Percentiles rank a stretch among this genome's conserved stretches.
Evolutionary conservation across 257 asterid genomes (phyloP).

Genomic region (Coffea eugenioides): DNA sequence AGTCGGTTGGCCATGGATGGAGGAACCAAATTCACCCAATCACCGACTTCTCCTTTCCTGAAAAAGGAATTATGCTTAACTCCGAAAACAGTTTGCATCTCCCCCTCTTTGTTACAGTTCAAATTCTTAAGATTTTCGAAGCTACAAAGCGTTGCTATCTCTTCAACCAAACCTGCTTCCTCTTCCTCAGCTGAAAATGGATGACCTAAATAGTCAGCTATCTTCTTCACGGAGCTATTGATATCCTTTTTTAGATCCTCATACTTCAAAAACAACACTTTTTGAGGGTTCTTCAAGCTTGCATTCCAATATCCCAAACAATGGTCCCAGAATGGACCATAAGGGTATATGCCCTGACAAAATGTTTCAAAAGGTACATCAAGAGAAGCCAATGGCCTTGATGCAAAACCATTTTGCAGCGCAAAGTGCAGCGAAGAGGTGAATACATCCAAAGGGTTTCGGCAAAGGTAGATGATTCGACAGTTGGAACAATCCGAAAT

Average conservation of each 20-base stretch:
- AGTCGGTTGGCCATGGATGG: slow-evolving; percentile 20
- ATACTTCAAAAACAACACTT: slow-evolving; percentile 23
- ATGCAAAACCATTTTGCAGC: slow-evolving; percentile 12
- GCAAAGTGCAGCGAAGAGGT: slow-evolving; percentile 42
- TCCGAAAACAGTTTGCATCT: slow-evolving; percentile 20
- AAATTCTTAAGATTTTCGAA: slow-evolving; percentile 41
- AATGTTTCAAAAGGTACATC: slow-evolving; percentile 26
- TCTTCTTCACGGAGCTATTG: slow-evolving; percentile 21
- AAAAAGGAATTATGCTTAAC: slow-evolving; percentile 31
- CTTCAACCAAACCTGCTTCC: slow-evolving; percentile 35
- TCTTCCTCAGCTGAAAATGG: slow-evolving; percentile 44
- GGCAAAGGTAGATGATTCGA: slow-evolving; percentile 39
- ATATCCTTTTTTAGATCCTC: slow-evolving; percentile 41
- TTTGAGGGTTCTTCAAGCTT: slow-evolving; percentile 31
- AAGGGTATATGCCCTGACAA: slow-evolving; percentile 32
- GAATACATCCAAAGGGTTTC: slow-evolving; percentile 50
- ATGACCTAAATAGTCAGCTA: slow-evolving; percentile 48
- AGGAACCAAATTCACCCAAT: slow-evolving; percentile 47
- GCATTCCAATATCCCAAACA: slow-evolving; percentile 49
- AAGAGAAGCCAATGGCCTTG: slow-evolving; percentile 6
- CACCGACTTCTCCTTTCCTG: slow-evolving; percentile 57
- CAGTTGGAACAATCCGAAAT: slow-evolving; percentile 23
- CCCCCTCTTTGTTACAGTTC: slow-evolving; percentile 43
- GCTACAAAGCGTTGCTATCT: slow-evolving; percentile 37
- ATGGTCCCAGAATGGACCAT: slow-evolving; percentile 66